Evolutionary conservation across 768 basidiomycete genomes (phyloP).

Genomic region (Russula ochroleuca): DNA sequence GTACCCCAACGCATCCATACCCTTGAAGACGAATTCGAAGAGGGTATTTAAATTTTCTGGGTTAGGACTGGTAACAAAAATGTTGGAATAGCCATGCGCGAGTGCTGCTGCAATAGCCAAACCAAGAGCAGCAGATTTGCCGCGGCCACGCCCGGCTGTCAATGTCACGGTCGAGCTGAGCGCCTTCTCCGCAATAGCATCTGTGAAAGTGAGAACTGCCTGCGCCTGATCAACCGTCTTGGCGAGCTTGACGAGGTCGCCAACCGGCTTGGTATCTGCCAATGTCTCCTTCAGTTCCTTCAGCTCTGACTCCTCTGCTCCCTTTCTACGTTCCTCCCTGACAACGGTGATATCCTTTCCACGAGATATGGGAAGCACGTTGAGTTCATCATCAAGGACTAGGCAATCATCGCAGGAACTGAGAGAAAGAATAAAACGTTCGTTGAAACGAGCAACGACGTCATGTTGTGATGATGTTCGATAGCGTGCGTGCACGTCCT

Average conservation of each 20-base stretch:
- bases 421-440: conserved; percentile 96
- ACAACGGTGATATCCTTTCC: conserved; percentile 87
- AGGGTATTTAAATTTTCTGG: conserved; percentile 97
- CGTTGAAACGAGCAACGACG: conserved; percentile 94
- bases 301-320: conserved; percentile 58
- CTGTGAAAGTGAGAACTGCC: conserved; percentile 90
- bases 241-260: conserved; percentile 84
- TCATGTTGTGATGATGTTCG: conserved; percentile 86
- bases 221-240: conserved; percentile 94
- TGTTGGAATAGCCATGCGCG: conserved; percentile 92
- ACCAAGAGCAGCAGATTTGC: conserved; percentile 96
- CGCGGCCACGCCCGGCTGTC: conserved; percentile 91
- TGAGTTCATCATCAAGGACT: conserved; percentile 95
- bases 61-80: conserved; percentile 95
- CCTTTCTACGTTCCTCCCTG: conserved; percentile 47
- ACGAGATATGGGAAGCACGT: conserved; percentile 91
- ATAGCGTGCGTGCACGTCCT: conserved; percentile 97
- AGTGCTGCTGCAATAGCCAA: conserved; percentile 90
- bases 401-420: conserved; percentile 91
- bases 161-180: conserved; percentile 92
- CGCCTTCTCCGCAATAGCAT: conserved; percentile 90
- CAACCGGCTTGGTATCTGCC: conserved; percentile 78
- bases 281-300: conserved; percentile 74
- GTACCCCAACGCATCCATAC: conserved; percentile 88
- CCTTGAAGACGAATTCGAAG: conserved; percentile 98